These are phyloP conservation scores for Rhodotorula babjevae DNA, from an alignment of 768 basidiomycete genomes.

Conservation along the genomic window DNA sequence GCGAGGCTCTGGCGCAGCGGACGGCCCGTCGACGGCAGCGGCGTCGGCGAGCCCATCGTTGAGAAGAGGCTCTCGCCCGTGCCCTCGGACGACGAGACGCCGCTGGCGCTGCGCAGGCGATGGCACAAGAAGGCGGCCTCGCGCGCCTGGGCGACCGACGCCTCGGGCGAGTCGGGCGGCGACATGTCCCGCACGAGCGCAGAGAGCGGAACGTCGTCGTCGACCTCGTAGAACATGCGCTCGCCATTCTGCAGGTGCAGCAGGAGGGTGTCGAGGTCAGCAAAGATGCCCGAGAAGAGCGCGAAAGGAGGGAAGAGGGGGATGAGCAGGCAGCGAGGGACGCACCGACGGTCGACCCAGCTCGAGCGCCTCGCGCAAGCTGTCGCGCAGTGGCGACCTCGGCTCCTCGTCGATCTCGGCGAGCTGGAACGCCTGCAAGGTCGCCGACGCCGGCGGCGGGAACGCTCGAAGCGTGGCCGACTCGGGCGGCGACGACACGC, in stretches of 20 bases:
- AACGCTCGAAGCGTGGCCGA: not conserved
- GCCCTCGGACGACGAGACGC: conserved; percentile 17
- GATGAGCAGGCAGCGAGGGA: too few relatives aligned
- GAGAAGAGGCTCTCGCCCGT: conserved; percentile 18
- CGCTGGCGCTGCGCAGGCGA: conserved; percentile 17
- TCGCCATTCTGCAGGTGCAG: conserved; percentile 23
- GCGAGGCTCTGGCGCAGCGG: conserved; percentile 10
- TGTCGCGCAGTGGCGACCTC: conserved; percentile 1
- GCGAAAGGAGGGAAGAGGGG: too few relatives aligned
- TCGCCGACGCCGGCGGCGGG: not conserved
- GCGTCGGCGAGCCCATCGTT: conserved; percentile 16
- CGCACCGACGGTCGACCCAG: conserved; percentile 25
- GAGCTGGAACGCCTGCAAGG: not conserved
- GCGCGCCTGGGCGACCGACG: not conserved
- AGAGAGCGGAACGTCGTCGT: conserved; percentile 10
- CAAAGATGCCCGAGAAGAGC: not conserved
- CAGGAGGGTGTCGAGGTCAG: not conserved
- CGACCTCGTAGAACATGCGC: conserved; percentile 28
- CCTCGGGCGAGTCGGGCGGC: conserved; percentile 1
- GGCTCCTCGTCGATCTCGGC: conserved; percentile 10
- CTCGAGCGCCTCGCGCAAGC: conserved; percentile 23
- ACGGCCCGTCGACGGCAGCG: not conserved
- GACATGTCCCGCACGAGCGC: conserved; percentile 24
- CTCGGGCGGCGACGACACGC: not conserved
- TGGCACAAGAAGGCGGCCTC: not conserved